phyloP scores from a whole-genome alignment of 1,284 basidiomycete genomes.

The Leccinum variabile region DNA sequence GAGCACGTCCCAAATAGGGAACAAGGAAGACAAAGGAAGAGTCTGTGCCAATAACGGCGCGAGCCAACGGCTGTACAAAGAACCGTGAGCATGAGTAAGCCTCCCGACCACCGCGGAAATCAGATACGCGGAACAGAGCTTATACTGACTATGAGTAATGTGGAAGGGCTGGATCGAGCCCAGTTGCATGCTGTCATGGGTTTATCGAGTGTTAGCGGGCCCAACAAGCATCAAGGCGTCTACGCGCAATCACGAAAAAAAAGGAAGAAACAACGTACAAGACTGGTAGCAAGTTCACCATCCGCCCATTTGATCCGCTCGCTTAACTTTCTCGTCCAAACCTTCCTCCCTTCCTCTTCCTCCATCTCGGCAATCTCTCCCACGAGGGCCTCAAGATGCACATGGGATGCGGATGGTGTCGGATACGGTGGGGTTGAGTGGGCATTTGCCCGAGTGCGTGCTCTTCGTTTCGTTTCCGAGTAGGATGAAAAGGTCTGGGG shows the following conservation, averaged over 20 bases:
- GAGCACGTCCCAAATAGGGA: constrained; percentile 69
- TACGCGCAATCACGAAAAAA: not conserved
- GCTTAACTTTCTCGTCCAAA: constrained; percentile 65
- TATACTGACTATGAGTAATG: constrained; percentile 76
- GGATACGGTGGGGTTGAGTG: constrained; percentile 53
- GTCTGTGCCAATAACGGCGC: constrained; percentile 73
- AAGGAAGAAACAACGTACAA: constrained; percentile 45
- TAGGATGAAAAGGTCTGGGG: constrained; percentile 48
- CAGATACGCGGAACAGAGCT: not conserved
- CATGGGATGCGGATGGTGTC: constrained; percentile 50
- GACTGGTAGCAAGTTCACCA: constrained; percentile 54
- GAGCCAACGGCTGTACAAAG: constrained; percentile 62
- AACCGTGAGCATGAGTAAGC: not conserved
- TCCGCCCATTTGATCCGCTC: constrained; percentile 67
- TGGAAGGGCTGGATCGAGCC: constrained; percentile 68
- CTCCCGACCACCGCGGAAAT: not conserved
- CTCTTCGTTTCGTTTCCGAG: constrained; percentile 55
- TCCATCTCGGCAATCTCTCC: constrained; percentile 71
- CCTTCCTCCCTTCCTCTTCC: constrained; percentile 57
- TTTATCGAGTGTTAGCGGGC: constrained; percentile 1
- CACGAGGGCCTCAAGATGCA: constrained; percentile 59
- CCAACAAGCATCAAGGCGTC: not conserved
- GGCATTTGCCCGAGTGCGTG: constrained; percentile 36
- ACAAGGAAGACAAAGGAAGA: constrained; percentile 57
- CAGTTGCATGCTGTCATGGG: constrained; percentile 49